These are phyloP conservation scores for Colletotrichum kahawae DNA, from an alignment of 2,329 filamentous ascomycete genomes.

Conservation along the genomic window DNA sequence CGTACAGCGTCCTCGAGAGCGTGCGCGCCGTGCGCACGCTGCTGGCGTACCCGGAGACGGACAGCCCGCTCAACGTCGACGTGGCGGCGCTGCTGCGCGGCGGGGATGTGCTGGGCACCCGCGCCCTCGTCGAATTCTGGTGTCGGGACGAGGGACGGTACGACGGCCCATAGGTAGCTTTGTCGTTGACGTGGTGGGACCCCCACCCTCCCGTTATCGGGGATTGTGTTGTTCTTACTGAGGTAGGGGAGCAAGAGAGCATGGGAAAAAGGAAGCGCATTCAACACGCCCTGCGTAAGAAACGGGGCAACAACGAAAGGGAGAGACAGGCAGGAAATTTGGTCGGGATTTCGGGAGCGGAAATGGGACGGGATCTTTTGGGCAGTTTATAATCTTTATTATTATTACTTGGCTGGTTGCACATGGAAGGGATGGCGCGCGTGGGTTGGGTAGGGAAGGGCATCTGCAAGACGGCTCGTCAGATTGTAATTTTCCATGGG, in stretches of 20 bases:
- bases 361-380: not conserved
- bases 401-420: not conserved
- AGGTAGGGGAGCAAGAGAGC: not conserved
- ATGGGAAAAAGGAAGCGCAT: not conserved
- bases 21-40: constrained; percentile 76
- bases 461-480: not conserved
- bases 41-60: constrained; percentile 69
- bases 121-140: constrained; percentile 75
- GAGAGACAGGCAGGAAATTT: not conserved
- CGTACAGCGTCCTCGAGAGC: constrained; percentile 80
- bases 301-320: not conserved
- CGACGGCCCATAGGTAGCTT: constrained; percentile 34
- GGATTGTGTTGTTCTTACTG: not conserved
- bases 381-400: not conserved
- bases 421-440: not conserved
- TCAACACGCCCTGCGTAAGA: not conserved
- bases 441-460: not conserved
- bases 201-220: not conserved
- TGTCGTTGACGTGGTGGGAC: not conserved
- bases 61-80: constrained; percentile 81
- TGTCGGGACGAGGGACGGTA: constrained; percentile 57
- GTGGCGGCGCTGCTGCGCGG: constrained; percentile 72
- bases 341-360: not conserved
- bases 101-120: constrained; percentile 72
- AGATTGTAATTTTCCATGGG: not conserved